Evolutionary conservation across 2,329 filamentous ascomycete species (phyloP), one percentile per base, ranked within the genome.

Genomic region (Fusarium domesticum): DNA sequence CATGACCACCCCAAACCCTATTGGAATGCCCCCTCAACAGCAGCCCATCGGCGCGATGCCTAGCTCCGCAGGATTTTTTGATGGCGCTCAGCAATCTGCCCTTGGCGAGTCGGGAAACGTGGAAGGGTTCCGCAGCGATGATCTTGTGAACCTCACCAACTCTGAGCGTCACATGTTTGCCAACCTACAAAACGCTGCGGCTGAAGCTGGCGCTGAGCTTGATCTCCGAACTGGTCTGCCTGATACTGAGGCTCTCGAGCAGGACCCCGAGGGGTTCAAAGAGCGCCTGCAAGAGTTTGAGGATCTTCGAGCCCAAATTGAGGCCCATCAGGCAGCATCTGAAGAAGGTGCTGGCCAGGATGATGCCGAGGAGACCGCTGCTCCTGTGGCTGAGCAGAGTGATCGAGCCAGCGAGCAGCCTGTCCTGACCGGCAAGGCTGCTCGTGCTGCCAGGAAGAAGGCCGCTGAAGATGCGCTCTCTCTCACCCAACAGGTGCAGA

Each of bases 221-320:
- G 64, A 65, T 17, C 50, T 73, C 19, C 72, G 72, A 19, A 64
- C 67, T 50, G 72, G 74, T 32, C 68, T 82, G 5, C 79, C 78
- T 1, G 65, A 66, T 18, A 68, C 71, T 2, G 71, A 74, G 30
- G 71, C 80, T 44, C 71, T 82, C 6, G 62, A 70, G 42, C 69
- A 74, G 46, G 81, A 85, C 48, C 54, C 69, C 0, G 75, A 83
- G 56, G 81, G 80, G 0, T 84, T 82, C 55, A 76, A 75, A 49
- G 87, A 89, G 36, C 84, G 91, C 35, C 75, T 96, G 16, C 81
- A 87, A 54, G 85, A 96, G 62, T 96, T 96, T 63, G 82, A 95
- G 57, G 80, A 85, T 20, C 70, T 93, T 38, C 80, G 87, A 56
- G 79, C 84, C n/a, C 80, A 87, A 60, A 80, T 85, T 47, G 88